Evolutionary conservation across 805 yeast species (phyloP), one percentile per base, ranked within the genome.

Genomic region (Kodamaea nitidulidarum): DNA sequence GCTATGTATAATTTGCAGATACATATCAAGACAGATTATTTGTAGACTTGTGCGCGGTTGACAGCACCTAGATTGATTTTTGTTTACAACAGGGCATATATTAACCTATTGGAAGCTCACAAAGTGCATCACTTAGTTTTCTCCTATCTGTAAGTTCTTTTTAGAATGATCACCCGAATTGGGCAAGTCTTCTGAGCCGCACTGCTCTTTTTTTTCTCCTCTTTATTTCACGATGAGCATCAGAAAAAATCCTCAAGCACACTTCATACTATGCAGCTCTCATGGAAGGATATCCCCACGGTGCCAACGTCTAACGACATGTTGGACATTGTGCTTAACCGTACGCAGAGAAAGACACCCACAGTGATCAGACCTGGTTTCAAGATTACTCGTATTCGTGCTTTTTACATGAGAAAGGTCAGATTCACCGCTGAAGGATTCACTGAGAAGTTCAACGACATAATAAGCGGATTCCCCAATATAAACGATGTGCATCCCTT

Each of bases 261-360:
- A 24, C 31, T 33, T 31, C 41, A 65, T 48, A 65, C 49, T 35
- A 93, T 91, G 98, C 98, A 91, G 73, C 79, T 91, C 52, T 83
- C 97, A 35, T 91, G 98, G 98, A 91, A 93, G 69, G 98, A 93
- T 65, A 93, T 91, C 61, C 95, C 98, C 15, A 81, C 95, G 36
- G 96, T 91, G 49, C 95, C 98, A 34, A 81, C 81, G 49, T 71
- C 95, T 55, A 88, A 84, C 63, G 98, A 93, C 67, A 74, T 90
- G 75, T 74, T 93, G 79, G 99, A 93, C 67, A 87, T 93, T 48
- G 95, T 93, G 47, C 84, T 93, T 50, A 93, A 93, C 75, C 78
- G 97, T 60, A 93, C 99, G 1, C 99, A 93, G 71, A 81, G 99
- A 70, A 93, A 93, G 70, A 93, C 98, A 4, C 98, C 98, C 43